phyloP scores from a whole-genome alignment of 345 rosid genomes.

The Streptanthus diversifolius region DNA sequence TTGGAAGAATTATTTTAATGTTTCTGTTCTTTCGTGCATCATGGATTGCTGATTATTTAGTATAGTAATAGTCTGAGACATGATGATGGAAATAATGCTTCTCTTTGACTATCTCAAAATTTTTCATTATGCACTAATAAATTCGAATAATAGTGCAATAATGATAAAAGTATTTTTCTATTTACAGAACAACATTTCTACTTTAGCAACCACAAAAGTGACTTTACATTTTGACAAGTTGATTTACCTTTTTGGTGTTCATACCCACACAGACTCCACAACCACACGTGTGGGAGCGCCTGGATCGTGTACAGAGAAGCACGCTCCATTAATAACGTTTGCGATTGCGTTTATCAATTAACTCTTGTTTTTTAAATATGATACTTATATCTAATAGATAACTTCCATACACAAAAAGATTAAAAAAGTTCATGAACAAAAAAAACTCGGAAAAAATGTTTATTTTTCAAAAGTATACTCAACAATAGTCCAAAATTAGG shows the following conservation, averaged over 20 bases:
- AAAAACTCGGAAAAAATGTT: too few species aligned
- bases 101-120: neutral
- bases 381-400: too few species aligned
- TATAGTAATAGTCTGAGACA: neutral
- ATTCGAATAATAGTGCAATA: neutral
- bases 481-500: too few species aligned
- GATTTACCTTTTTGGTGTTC: neutral
- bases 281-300: neutral
- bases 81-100: neutral
- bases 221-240: neutral
- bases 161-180: neutral
- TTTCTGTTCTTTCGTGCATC: neutral
- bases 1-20: too few species aligned
- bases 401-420: too few species aligned
- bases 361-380: too few species aligned
- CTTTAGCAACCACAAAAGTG: neutral
- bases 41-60: neutral
- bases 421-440: too few species aligned
- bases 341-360: too few species aligned
- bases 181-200: neutral
- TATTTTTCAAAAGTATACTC: too few species aligned
- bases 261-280: neutral
- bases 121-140: neutral
- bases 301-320: neutral
- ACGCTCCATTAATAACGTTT: neutral